Evolutionary conservation across 1,284 basidiomycete species (phyloP), one percentile per base, ranked within the genome.

Genomic region (Athelia psychrophila): DNA sequence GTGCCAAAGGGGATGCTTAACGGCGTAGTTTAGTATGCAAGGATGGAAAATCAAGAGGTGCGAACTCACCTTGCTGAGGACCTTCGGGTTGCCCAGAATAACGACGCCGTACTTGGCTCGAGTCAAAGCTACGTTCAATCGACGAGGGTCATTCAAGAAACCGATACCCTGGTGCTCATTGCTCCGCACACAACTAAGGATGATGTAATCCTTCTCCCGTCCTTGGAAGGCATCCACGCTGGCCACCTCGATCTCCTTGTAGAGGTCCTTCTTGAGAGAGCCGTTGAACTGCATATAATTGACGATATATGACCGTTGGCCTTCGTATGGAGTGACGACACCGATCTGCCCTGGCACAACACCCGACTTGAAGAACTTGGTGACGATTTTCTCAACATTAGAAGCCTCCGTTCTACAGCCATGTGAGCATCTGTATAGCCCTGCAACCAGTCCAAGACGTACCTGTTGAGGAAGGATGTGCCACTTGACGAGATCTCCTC

Each of bases 201-300:
- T 98, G 69, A 99, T 98, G 64, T 99, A 98, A 69, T 99, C 97
- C 80, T 99, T 99, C 76, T 99, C 97, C 65, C 97, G 86, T 30
- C 97, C 97, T 69, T 99, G 97, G 83, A 99, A 99, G 2, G 97
- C 97, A 68, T 99, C 97, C 48, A 99, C 97, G 63, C 91, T 94
- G 13, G 97, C 97, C 38, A 99, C 97, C 68, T 99, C 97, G 45
- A 99, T 95, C 63, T 98, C 95, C 76, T 98, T 98, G 79, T 99
- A 99, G 12, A 98, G 72, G 60, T 99, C 97, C 75, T 99, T 99
- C 82, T 98, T 98, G 55, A 99, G 78, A 24, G 93, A 90, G 24
- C 97, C 97, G 66, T 97, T 97, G 75, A 96, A 91, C 75, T 99
- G 97, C 97, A 99, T 99, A 71, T 98, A 98, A 67, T 94, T 96